A percentile compares a stretch with the other conserved stretches of the same genome.
phyloP scores from a whole-genome alignment of 441 rosid species.

The Pelargonium myrrhifolium region DNA sequence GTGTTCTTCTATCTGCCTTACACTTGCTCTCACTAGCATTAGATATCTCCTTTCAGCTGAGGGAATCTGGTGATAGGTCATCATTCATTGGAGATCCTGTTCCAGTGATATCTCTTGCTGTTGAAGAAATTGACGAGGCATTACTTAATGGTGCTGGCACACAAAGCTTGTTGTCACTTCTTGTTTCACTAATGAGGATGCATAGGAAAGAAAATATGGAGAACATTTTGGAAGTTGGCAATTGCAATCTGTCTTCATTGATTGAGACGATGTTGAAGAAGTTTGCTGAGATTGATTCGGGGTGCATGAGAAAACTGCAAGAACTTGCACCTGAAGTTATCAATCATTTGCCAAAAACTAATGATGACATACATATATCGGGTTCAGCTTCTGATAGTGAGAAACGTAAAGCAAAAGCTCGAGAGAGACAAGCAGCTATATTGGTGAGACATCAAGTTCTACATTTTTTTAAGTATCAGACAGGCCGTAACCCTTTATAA shows the following conservation, averaged over 20 bases:
- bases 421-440: constrained; percentile 90
- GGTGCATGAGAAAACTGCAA: constrained; percentile 57
- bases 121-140: constrained; percentile 56
- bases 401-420: constrained; percentile 83
- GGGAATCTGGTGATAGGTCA: constrained; percentile 30
- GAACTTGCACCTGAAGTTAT: constrained; percentile 76
- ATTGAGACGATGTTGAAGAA: constrained; percentile 65
- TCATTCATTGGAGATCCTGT: constrained; percentile 28
- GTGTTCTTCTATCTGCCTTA: constrained; percentile 64
- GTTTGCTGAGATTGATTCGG: constrained; percentile 65
- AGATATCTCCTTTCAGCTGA: constrained; percentile 61
- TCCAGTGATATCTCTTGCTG: constrained; percentile 53
- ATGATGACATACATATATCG: constrained; percentile 26
- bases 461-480: neutral
- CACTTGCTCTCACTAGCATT: constrained; percentile 76
- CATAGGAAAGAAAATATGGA: constrained; percentile 46
- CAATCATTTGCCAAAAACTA: constrained; percentile 33
- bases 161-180: constrained; percentile 80
- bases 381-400: constrained; percentile 53
- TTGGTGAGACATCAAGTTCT: constrained; percentile 46
- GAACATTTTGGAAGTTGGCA: constrained; percentile 51
- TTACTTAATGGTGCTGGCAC: constrained; percentile 40
- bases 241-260: constrained; percentile 60
- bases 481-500: neutral
- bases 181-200: constrained; percentile 65